Conservation (phyloP, 495 filamentous ascomycete genomes). For the Hypomontagnella submonticulosa region DNA sequence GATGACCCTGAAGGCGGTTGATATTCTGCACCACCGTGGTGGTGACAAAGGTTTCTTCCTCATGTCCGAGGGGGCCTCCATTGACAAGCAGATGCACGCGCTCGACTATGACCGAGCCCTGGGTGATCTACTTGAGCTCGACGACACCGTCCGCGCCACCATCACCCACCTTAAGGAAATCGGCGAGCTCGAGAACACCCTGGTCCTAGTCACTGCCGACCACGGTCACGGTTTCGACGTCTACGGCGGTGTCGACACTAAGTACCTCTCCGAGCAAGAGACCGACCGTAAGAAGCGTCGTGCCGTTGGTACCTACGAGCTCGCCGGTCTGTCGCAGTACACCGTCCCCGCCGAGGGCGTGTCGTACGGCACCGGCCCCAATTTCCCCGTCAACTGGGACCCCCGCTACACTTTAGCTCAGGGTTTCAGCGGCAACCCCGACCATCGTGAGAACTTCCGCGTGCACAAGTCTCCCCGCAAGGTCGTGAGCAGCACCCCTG, state of each 20-base stretch:
- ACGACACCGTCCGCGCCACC: constrained; percentile 76
- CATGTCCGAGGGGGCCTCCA: constrained; percentile 79
- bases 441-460: constrained; percentile 73
- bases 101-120: constrained; percentile 81
- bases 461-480: constrained; percentile 67
- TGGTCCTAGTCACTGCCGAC: constrained; percentile 78
- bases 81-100: constrained; percentile 83
- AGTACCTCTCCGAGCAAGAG: constrained; percentile 68
- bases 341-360: constrained; percentile 54
- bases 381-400: constrained; percentile 81
- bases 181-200: constrained; percentile 69
- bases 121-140: constrained; percentile 79
- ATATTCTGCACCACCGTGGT: constrained; percentile 71
- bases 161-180: constrained; percentile 68
- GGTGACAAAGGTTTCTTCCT: constrained; percentile 77
- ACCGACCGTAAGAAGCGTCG: constrained; percentile 72
- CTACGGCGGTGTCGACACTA: constrained; percentile 61
- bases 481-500: constrained; percentile 61
- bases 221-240: constrained; percentile 82
- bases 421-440: constrained; percentile 71
- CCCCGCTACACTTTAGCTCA: constrained; percentile 78
- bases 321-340: constrained; percentile 77
- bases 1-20: constrained; percentile 83
- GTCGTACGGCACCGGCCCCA: constrained; percentile 69
- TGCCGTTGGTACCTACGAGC: constrained; percentile 73